Conservation (phyloP, 225 moss, liverwort and hornwort species). For the Rhytidiadelphus loreus region DNA sequence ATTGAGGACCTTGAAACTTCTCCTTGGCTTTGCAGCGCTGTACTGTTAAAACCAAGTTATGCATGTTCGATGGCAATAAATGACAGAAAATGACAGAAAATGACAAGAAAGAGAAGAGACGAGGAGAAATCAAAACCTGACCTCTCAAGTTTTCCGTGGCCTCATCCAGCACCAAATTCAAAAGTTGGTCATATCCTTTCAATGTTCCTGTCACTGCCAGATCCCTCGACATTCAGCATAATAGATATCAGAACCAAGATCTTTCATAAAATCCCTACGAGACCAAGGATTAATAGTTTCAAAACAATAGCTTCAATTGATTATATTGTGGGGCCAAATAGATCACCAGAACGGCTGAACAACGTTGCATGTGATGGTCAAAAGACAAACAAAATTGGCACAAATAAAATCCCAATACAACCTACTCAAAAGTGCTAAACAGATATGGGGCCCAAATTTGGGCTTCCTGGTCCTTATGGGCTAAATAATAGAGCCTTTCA, state of each 20-base stretch:
- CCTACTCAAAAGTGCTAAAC: neutral
- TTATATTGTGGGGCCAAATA: neutral
- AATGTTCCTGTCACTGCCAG: conserved; percentile 78
- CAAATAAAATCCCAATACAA: neutral
- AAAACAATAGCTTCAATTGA: neutral
- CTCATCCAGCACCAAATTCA: conserved; percentile 92
- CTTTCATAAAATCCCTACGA: neutral
- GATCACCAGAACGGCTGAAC: neutral
- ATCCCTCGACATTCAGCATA: neutral
- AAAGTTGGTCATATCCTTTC: conserved; percentile 94
- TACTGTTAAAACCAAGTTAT: neutral
- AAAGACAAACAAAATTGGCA: neutral
- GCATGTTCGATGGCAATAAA: neutral
- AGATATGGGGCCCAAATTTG: neutral
- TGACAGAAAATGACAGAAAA: neutral
- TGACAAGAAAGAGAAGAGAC: neutral
- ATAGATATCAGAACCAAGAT: neutral
- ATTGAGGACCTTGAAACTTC: neutral
- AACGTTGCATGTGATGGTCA: neutral
- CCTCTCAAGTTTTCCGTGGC: conserved; percentile 85
- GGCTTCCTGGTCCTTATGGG: neutral
- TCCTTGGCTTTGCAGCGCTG: neutral
- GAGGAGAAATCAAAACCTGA: neutral
- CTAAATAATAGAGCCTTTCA: neutral
- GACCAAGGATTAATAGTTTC: neutral